A percentile compares a stretch with the other conserved stretches of the same genome.
Evolutionary conservation across 2,329 filamentous ascomycete genomes (phyloP).

Genomic region (Macrophomina tecta): DNA sequence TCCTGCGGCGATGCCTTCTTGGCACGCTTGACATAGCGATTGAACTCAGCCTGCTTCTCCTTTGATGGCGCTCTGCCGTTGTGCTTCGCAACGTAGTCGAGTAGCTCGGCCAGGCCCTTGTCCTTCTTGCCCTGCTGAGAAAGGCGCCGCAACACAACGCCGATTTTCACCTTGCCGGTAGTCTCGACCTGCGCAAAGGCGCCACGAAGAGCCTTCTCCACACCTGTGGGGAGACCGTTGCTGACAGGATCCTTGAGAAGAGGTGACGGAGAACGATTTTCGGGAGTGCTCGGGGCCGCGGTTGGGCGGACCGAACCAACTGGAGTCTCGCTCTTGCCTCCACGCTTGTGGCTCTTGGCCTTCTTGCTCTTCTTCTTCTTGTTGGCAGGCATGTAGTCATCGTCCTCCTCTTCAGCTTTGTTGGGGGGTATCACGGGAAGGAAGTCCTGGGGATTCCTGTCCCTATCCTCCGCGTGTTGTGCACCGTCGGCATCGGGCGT

Average conservation of each 20-base stretch:
- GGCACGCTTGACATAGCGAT: constrained; percentile 46
- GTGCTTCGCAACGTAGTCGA: constrained; percentile 47
- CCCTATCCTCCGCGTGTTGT: constrained; percentile 31
- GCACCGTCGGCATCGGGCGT: constrained; percentile 53
- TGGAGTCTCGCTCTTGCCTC: constrained; percentile 23
- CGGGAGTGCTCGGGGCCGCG: constrained; percentile 21
- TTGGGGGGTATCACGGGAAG: constrained; percentile 38
- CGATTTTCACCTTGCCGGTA: constrained; percentile 15
- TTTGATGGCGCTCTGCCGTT: constrained; percentile 47
- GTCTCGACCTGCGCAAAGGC: constrained; percentile 19
- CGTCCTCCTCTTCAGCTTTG: constrained; percentile 54
- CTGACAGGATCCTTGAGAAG: background rate
- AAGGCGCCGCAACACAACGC: constrained; percentile 35
- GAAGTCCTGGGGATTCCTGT: constrained; percentile 39
- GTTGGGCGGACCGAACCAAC: constrained; percentile 13
- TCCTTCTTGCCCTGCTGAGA: constrained; percentile 49
- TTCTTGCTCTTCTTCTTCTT: constrained; percentile 38
- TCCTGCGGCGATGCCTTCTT: background rate
- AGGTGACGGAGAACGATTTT: constrained; percentile 15
- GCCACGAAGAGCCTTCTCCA: constrained; percentile 23
- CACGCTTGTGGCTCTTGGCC: constrained; percentile 15
- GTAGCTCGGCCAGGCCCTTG: constrained; percentile 43
- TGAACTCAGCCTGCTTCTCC: constrained; percentile 49
- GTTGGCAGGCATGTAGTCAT: constrained; percentile 51
- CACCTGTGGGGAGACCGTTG: constrained; percentile 5